Evolutionary conservation across 768 basidiomycete genomes (phyloP).

Genomic region (Podaxis pistillaris): DNA sequence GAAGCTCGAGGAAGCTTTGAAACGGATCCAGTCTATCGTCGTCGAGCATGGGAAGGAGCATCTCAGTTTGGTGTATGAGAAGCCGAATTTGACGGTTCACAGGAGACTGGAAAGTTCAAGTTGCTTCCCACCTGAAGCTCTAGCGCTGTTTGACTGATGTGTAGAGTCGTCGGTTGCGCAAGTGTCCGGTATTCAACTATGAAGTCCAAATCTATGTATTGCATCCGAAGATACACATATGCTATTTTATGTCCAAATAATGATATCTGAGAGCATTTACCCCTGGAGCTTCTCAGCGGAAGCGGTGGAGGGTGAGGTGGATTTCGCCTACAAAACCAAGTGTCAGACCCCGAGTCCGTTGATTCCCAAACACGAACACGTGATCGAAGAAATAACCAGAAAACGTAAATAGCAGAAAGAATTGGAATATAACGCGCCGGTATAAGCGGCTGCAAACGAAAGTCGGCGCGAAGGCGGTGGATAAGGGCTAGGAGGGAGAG

Average conservation of each 20-base stretch:
- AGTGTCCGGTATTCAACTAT: neutral
- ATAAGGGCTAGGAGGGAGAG: too few relatives aligned
- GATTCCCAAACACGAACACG: neutral
- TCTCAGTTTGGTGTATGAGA: conserved; percentile 3
- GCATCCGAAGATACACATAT: neutral
- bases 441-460: too few relatives aligned
- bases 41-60: conserved; percentile 50
- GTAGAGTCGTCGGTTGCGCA: neutral
- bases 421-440: too few relatives aligned
- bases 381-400: neutral
- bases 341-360: neutral
- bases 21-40: conserved; percentile 46
- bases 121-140: conserved; percentile 42
- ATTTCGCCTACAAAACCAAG: neutral
- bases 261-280: neutral
- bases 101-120: conserved; percentile 40
- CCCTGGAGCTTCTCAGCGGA: neutral
- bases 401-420: too few relatives aligned
- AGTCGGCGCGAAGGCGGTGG: too few relatives aligned
- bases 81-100: conserved; percentile 33
- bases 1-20: conserved; percentile 37
- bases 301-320: neutral
- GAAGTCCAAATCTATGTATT: neutral
- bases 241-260: neutral
- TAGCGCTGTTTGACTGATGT: neutral